A percentile compares a stretch with the other conserved stretches of the same genome.
Conservation (phyloP, 1,284 basidiomycete genomes). For the Irpex sp. region DNA sequence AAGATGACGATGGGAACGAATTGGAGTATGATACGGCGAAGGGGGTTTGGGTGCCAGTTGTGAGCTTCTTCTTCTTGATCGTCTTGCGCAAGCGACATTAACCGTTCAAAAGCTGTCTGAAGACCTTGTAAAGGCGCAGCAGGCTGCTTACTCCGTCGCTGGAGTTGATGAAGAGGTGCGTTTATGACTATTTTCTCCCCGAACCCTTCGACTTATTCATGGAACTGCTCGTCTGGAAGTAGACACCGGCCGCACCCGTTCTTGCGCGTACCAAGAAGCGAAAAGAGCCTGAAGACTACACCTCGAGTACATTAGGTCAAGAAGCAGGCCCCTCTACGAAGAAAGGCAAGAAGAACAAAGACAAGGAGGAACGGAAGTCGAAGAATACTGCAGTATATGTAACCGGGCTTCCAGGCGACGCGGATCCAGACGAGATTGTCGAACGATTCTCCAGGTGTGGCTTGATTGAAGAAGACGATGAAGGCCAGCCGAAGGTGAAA, state of each 20-base stretch:
- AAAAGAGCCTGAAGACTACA: constrained; percentile 74
- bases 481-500: constrained; percentile 86
- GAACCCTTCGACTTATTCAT: neutral
- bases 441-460: constrained; percentile 87
- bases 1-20: constrained; percentile 84
- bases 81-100: too few relatives aligned
- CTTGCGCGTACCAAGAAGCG: constrained; percentile 79
- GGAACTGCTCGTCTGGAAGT: constrained; percentile 8
- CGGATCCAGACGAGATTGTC: constrained; percentile 71
- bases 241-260: constrained; percentile 83
- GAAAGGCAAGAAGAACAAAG: constrained; percentile 48
- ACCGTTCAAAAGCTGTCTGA: constrained; percentile 60
- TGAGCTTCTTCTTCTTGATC: constrained; percentile 32
- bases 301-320: constrained; percentile 44
- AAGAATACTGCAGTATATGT: constrained; percentile 95
- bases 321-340: constrained; percentile 53
- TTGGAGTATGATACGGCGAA: constrained; percentile 81
- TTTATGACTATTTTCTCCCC: constrained; percentile 9
- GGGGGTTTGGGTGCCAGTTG: constrained; percentile 77
- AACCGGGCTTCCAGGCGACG: constrained; percentile 76
- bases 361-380: constrained; percentile 47
- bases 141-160: constrained; percentile 85
- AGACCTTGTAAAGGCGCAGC: constrained; percentile 77
- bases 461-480: constrained; percentile 87
- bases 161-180: constrained; percentile 90